phyloP scores from a whole-genome alignment of 176 grass and related monocot genomes.

The Cenchrus fungigraminus region DNA sequence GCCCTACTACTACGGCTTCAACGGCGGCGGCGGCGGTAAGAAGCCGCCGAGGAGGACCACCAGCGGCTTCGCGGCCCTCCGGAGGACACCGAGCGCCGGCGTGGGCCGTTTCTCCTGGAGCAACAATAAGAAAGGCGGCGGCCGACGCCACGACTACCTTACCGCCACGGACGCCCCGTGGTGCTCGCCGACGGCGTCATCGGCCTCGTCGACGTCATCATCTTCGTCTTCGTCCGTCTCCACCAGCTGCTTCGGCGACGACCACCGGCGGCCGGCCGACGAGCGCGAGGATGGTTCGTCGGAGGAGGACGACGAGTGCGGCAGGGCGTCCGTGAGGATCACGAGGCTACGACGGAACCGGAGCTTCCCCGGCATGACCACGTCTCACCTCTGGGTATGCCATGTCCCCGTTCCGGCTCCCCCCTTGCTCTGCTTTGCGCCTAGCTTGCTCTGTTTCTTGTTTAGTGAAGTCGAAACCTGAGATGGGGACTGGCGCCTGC shows the following conservation, averaged over 20 bases:
- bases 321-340: conserved; percentile 38
- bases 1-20: conserved; percentile 25
- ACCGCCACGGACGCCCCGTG: conserved; percentile 1
- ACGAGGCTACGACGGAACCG: conserved; percentile 54
- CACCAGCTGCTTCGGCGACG: conserved; percentile 23
- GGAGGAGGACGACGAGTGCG: conserved; percentile 9
- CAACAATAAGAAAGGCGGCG: not conserved
- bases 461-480: not conserved
- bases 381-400: conserved; percentile 61
- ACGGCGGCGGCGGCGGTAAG: not conserved
- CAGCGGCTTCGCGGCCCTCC: not conserved
- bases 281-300: not conserved
- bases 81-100: conserved; percentile 24
- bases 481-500: not conserved
- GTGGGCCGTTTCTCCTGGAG: conserved; percentile 38
- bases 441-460: not conserved
- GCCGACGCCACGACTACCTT: not conserved
- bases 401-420: not conserved
- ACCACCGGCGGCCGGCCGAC: not conserved
- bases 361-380: conserved; percentile 47
- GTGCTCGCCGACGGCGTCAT: not conserved
- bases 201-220: not conserved
- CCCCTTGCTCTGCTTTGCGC: conserved; percentile 9
- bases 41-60: conserved; percentile 24
- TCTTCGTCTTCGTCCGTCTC: not conserved